Evolutionary conservation across 306 rosid genomes (phyloP).

Genomic region (Biancaea sappan): DNA sequence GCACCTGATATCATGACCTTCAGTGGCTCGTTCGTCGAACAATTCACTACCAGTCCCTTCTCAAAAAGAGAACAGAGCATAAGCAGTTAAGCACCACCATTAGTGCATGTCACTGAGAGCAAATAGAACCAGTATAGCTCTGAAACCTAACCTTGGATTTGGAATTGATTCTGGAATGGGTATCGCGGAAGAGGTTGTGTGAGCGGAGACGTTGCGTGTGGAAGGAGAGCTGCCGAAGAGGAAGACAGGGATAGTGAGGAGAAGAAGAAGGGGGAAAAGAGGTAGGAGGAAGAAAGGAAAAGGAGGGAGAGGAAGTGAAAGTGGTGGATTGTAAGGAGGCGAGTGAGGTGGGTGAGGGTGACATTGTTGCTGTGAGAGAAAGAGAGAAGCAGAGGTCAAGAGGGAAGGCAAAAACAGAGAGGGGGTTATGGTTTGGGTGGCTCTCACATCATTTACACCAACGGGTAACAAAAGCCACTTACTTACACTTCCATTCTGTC

Average conservation of each 20-base stretch:
- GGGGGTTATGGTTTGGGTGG: conserved; percentile 36
- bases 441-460: conserved; percentile 10
- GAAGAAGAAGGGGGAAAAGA: conserved; percentile 24
- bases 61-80: conserved; percentile 20
- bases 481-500: background rate
- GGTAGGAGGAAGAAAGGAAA: conserved; percentile 36
- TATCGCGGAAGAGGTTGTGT: conserved; percentile 31
- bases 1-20: conserved; percentile 97
- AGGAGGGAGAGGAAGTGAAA: conserved; percentile 41
- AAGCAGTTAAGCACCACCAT: background rate
- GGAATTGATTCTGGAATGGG: conserved; percentile 36
- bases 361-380: conserved; percentile 49
- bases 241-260: conserved; percentile 24
- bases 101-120: background rate
- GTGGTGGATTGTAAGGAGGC: conserved; percentile 49
- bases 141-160: conserved; percentile 47
- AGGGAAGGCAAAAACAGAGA: background rate
- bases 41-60: conserved; percentile 56
- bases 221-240: conserved; percentile 25
- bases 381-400: background rate
- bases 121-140: background rate
- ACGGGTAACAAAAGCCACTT: conserved; percentile 18
- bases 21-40: conserved; percentile 64
- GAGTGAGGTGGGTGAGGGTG: conserved; percentile 41
- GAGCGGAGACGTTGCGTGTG: conserved; percentile 47